Percentiles rank a stretch among this genome's conserved stretches.
phyloP scores from a whole-genome alignment of 179 eudicot genomes.

The Patellifolia procumbens region DNA sequence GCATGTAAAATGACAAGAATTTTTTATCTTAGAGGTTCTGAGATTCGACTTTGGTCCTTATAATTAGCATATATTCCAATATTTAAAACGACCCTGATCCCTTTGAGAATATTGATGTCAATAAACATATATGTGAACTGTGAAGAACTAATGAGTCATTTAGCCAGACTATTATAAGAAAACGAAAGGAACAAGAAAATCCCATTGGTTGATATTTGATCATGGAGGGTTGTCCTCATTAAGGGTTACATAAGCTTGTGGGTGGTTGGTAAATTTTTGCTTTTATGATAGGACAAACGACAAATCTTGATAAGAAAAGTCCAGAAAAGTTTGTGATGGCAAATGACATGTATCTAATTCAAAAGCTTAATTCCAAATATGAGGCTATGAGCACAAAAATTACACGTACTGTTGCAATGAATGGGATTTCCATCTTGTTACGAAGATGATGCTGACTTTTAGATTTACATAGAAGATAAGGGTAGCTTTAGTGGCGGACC shows the following conservation, averaged over 20 bases:
- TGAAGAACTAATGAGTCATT: too few species aligned
- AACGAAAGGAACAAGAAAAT: slow-evolving; percentile 2
- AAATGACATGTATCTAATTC: not conserved
- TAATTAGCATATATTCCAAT: too few species aligned
- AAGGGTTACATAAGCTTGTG: slow-evolving; percentile 21
- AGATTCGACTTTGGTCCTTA: too few species aligned
- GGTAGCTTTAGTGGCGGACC: too few species aligned
- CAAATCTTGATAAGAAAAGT: not conserved
- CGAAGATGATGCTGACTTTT: not conserved
- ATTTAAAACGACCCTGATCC: too few species aligned
- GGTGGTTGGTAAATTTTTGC: slow-evolving; percentile 20
- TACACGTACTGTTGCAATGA: slow-evolving; percentile 3
- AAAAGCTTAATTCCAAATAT: not conserved
- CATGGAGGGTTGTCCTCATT: slow-evolving; percentile 11
- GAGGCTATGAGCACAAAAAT: not conserved
- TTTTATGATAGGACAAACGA: not conserved
- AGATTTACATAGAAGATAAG: not conserved
- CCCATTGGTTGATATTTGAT: slow-evolving; percentile 21
- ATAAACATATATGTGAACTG: too few species aligned
- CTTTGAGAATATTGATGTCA: too few species aligned
- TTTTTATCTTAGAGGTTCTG: too few species aligned
- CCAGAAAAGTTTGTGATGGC: slow-evolving; percentile 13
- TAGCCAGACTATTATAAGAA: too few species aligned
- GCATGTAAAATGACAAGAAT: too few species aligned
- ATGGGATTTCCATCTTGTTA: slow-evolving; percentile 12